Percentiles rank a stretch among this genome's conserved stretches.
phyloP scores from a whole-genome alignment of 345 rosid genomes.

The Hibiscus syriacus region DNA sequence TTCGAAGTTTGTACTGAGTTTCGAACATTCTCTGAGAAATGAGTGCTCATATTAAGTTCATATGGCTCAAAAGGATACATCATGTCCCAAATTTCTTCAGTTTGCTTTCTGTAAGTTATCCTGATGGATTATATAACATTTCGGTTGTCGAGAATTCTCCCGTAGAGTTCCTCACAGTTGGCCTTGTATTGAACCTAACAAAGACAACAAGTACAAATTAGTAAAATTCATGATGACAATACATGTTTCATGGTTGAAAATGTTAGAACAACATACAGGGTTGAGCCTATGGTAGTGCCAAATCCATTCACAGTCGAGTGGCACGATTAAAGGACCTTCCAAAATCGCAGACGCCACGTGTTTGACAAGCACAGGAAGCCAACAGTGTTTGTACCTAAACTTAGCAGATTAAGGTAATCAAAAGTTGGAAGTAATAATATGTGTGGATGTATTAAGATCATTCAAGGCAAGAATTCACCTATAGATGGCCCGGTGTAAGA shows the following conservation, averaged over 20 bases:
- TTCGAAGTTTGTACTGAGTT: background rate
- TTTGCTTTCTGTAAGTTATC: conserved; percentile 5
- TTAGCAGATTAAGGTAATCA: background rate
- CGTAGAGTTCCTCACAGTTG: background rate
- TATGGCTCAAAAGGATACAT: conserved; percentile 15
- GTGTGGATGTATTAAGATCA: background rate
- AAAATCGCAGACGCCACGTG: background rate
- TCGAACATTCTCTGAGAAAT: background rate
- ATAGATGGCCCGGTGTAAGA: background rate
- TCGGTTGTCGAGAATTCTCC: background rate
- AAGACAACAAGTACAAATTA: background rate
- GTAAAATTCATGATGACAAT: background rate
- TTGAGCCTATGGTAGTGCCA: background rate
- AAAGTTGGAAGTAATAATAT: background rate
- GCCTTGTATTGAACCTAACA: background rate
- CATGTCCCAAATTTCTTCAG: conserved; percentile 21
- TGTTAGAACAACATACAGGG: conserved; percentile 6
- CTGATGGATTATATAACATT: background rate
- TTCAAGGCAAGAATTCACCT: background rate
- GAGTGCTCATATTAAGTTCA: conserved; percentile 11
- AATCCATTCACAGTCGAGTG: background rate
- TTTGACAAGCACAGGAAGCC: background rate
- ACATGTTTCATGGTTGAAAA: background rate
- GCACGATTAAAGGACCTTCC: background rate
- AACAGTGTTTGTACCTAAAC: background rate